Evolutionary conservation across 768 basidiomycete species (phyloP), one percentile per base, ranked within the genome.

Genomic region (Chalciporus pseudorubinellus): DNA sequence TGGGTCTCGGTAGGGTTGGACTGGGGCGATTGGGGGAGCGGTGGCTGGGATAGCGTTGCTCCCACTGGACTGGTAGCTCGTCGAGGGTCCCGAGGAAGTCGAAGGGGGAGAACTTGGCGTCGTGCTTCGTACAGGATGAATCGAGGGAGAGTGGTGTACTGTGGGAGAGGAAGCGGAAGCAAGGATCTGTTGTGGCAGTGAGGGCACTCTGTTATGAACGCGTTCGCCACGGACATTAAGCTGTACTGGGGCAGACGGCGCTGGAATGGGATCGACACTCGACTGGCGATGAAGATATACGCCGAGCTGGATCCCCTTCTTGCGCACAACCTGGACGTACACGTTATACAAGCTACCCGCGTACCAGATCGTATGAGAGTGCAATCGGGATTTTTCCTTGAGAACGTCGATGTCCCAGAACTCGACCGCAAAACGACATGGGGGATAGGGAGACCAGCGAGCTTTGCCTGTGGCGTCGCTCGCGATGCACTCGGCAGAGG

Each of bases 201-300:
- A 60, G 24, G 69, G 68, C 1, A 63, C 36, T 48, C 67, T 59
- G 64, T 66, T 49, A 60, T 62, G 46, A 67, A 61, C 43, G 46
- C 59, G 57, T 44, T 64, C 67, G 16, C 42, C 55, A 33, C 61
- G 56, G 26, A 36, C 11, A 12, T 70, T 54, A 8, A 74, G 72
- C 51, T 59, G 49, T 46, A 57, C 63, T 10, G 85, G 86, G 1
- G 77, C 72, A 31, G 89, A 89, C n/a, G 82, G 69, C 0, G 77
- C 70, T n/a, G 92, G 90, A 29, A 93, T 77, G 8, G 85, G 80
- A 56, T 94, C 92, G 24, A 90, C 78, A 48, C 75, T 84, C 19
- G 85, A 87, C 67, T 95, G 92, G 8, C 94, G 79, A 64, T 94
- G 91, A 2, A 95, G 76, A 61, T 95, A 95, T 26, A 95, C 82